Evolutionary conservation across 2,329 filamentous ascomycete genomes (phyloP).

Genomic region (Clarireedia hainanense): DNA sequence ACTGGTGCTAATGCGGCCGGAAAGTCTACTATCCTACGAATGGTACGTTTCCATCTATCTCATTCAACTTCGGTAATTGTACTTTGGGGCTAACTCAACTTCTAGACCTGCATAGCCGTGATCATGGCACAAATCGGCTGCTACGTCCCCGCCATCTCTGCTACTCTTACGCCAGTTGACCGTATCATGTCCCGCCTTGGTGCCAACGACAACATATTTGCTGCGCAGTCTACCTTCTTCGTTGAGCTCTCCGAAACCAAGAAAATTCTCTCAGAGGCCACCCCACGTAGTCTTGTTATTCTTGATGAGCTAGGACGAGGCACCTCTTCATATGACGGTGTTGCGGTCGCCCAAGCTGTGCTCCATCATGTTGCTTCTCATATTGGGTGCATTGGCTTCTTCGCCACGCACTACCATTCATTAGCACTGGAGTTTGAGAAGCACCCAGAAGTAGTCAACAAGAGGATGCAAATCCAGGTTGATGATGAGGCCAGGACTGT

Average conservation of each 20-base stretch:
- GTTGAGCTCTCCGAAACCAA: constrained; percentile 96
- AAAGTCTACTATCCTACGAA: constrained; percentile 91
- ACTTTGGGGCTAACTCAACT: constrained; percentile 12
- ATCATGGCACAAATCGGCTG: constrained; percentile 98
- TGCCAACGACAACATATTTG: constrained; percentile 98
- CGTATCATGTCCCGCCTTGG: constrained; percentile 98
- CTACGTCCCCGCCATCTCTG: constrained; percentile 76
- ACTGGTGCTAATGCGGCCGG: constrained; percentile 96
- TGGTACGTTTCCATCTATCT: constrained; percentile 50
- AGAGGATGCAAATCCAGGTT: constrained; percentile 91
- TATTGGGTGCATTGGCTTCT: constrained; percentile 90
- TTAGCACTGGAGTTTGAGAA: constrained; percentile 82
- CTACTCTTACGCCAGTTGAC: constrained; percentile 81
- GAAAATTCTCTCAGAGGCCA: constrained; percentile 93
- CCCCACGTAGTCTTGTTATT: constrained; percentile 88
- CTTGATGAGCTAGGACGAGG: constrained; percentile 93
- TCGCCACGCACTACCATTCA: constrained; percentile 95
- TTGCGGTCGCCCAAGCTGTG: constrained; percentile 92
- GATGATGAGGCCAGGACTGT: constrained; percentile 77
- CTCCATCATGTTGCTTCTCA: constrained; percentile 94
- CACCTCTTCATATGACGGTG: constrained; percentile 91
- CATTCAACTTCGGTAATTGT: not conserved
- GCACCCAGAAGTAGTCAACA: constrained; percentile 80
- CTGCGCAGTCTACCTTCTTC: constrained; percentile 95
- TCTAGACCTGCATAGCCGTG: constrained; percentile 81